phyloP scores from a whole-genome alignment of 805 yeast genomes.

The Lipomyces yamadae region DNA sequence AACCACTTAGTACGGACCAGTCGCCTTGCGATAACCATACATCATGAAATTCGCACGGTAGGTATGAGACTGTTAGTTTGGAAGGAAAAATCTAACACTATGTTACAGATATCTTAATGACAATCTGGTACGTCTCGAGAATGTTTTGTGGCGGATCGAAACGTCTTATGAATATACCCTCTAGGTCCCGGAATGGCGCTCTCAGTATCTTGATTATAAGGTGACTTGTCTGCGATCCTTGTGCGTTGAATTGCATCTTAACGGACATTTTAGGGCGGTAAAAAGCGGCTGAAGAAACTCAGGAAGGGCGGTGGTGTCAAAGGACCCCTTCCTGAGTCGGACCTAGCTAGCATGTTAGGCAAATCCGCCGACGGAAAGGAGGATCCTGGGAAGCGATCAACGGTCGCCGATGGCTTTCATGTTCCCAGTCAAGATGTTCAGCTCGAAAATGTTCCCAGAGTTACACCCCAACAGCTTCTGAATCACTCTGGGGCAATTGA shows the following conservation, averaged over 20 bases:
- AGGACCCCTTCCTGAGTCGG: background rate
- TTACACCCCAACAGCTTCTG: conserved; percentile 34
- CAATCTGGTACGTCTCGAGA: conserved; percentile 38
- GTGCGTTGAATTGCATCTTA: background rate
- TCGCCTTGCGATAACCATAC: background rate
- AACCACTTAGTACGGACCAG: background rate
- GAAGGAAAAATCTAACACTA: background rate
- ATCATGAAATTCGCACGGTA: conserved; percentile 43
- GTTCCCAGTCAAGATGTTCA: background rate
- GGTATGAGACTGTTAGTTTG: conserved; percentile 14
- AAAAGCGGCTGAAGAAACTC: conserved; percentile 56
- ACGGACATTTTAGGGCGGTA: conserved; percentile 49
- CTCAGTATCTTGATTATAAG: conserved; percentile 51
- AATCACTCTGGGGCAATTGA: conserved; percentile 13
- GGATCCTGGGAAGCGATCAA: background rate
- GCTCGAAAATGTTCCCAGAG: conserved; percentile 7
- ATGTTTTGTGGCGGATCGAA: background rate
- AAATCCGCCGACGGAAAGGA: background rate
- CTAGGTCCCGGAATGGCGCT: conserved; percentile 52
- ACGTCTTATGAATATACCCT: background rate
- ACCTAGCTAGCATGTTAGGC: background rate
- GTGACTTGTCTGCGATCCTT: conserved; percentile 24
- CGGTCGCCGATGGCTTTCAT: background rate
- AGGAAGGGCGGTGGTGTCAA: conserved; percentile 23
- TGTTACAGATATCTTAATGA: conserved; percentile 41